Base-by-base conservation (phyloP, 1,284 basidiomycete species). In the Apiotrichum siamense region DNA sequence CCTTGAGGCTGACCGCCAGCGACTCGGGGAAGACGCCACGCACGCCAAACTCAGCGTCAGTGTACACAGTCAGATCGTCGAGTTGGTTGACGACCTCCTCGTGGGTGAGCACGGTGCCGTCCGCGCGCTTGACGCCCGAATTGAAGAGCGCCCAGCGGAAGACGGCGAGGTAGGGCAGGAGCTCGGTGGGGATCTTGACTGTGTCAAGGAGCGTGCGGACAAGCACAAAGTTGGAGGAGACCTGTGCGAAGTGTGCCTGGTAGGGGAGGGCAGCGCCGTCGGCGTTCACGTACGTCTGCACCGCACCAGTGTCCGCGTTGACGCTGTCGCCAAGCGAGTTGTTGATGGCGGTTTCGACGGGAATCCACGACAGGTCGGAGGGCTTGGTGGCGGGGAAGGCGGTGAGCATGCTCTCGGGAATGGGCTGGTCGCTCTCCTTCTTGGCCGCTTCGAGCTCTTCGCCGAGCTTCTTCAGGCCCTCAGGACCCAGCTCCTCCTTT, bases 21-120 rank as follows among this genome's bases (percentile, higher is more conserved):
- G 80, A 79, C 63, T 97, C 89, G 15, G 84, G 77, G 67, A 94
- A 91, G 37, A 79, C 76, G 58, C 79, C 80, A 25, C 79, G 78
- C 42, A 84, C 73, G n/a, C 90, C 89, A 7, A 91, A 78, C 39
- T 79, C 78, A 43, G 81, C 82, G 49, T 87, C 85, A 67, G 97
- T 94, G 5, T 82, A 83, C 24, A 98, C 88, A 0, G 94, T 97
- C 62, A 96, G 60, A 65, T 60, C 82, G 68, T 97, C 91, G 2
- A 99, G 82, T 54, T 83, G 81, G 71, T 93, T 85, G 57, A 97
- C 83, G 21, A 97, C 93, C 54, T 96, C 82, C 73, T 97, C 94
- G 65, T 93, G 89, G 3, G 80, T 77, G 38, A 98, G 75, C 27
- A 75, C 74, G 54, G 84, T 81, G 2, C 92, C 92, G 54, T 82